These are phyloP conservation scores for Dacryopinax spathularia DNA, from an alignment of 768 basidiomycete genomes.

Conservation along the genomic window DNA sequence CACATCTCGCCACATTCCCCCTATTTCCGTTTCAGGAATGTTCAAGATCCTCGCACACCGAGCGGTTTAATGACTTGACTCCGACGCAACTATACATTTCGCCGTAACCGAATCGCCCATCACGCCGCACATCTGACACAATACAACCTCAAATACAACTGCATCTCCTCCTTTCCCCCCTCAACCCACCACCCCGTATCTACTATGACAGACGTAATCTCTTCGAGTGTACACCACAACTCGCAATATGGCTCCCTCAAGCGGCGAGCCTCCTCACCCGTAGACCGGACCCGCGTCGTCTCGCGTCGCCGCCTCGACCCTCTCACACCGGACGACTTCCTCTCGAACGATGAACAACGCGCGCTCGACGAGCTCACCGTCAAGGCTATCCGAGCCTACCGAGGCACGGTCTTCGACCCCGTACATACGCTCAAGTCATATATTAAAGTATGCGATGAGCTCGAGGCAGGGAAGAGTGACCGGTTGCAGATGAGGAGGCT, in stretches of 20 bases:
- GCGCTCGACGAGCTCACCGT: background rate
- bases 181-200: background rate
- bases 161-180: background rate
- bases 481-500: background rate
- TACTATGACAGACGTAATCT: background rate
- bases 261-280: background rate
- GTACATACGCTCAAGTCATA: background rate
- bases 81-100: background rate
- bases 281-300: background rate
- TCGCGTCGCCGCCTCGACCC: background rate
- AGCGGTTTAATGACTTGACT: background rate
- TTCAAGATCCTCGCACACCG: background rate
- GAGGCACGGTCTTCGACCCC: background rate
- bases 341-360: background rate
- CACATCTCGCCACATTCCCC: no score
- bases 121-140: background rate
- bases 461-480: background rate
- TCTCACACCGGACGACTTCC: background rate
- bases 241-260: background rate
- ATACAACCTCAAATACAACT: background rate
- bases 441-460: background rate
- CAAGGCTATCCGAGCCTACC: background rate
- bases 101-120: background rate
- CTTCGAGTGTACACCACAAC: background rate
- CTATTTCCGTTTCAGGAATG: no score